phyloP scores from a whole-genome alignment of 108 stramenopile species.

The Cyclostephanos invisitatus region DNA sequence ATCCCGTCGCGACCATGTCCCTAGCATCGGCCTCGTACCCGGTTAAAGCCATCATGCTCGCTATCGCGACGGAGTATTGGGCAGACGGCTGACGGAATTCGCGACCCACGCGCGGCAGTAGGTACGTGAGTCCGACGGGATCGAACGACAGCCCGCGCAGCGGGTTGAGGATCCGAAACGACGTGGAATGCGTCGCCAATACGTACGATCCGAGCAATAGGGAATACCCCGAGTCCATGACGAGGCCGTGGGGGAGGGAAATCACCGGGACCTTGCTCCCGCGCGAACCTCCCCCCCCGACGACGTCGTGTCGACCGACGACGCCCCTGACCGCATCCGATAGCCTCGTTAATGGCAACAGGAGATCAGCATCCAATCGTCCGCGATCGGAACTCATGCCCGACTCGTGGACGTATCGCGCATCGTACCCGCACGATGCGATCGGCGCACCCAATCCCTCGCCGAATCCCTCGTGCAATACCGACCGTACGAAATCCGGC shows the following conservation, averaged over 20 bases:
- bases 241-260: constrained; percentile 69
- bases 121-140: constrained; percentile 77
- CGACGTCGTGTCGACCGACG: constrained; percentile 9
- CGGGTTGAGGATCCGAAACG: constrained; percentile 71
- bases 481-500: constrained; percentile 14
- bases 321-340: constrained; percentile 65
- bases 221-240: constrained; percentile 77
- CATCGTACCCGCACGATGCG: constrained; percentile 80
- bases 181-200: constrained; percentile 66
- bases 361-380: constrained; percentile 35
- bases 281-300: neutral
- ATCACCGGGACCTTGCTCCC: constrained; percentile 67
- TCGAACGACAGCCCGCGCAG: constrained; percentile 75
- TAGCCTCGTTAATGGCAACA: constrained; percentile 53
- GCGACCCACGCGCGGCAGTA: constrained; percentile 73
- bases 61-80: constrained; percentile 57
- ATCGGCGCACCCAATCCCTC: constrained; percentile 46
- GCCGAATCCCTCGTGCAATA: constrained; percentile 32
- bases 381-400: constrained; percentile 30
- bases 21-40: constrained; percentile 77
- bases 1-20: constrained; percentile 84
- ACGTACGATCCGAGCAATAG: constrained; percentile 70
- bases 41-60: constrained; percentile 62
- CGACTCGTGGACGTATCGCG: constrained; percentile 39
- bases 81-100: constrained; percentile 63